Base-by-base conservation (phyloP, 2,329 filamentous ascomycete species). In the Alternaria brassicae region DNA sequence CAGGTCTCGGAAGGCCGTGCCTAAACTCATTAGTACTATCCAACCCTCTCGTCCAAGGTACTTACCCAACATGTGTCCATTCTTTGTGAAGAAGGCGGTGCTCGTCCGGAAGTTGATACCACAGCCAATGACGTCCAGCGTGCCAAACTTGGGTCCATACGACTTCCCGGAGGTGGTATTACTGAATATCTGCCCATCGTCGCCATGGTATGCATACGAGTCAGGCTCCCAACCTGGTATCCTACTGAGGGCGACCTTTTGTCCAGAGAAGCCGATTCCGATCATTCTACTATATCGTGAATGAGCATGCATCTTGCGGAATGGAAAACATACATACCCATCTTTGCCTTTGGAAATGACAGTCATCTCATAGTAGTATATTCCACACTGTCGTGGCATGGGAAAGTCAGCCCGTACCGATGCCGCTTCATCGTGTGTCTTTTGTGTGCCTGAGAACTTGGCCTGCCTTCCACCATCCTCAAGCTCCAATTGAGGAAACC, bases 321-420 rank as follows among this genome's bases (percentile, higher is more conserved):
- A 10, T 27, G 80, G 77, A 71, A 79, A 78, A 21, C 66, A 71
- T 28, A 62, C 84, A 65, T 81, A 88, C 87, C 86, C 87, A 69
- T 91, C 89, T 72, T 89, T 88, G 51, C 86, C 86, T 70, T 88
- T 87, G 7, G 87, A 86, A 50, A 89, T 76, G 47, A 92, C 85
- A 8, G 85, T 86, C 32, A 88, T 83, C 71, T 99, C 95, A 73
- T 88, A 99, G 77, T 99, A 99, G 78, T 97, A 99, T 60, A 99
- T 89, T 2, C 95, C 95, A 67, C 91, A 95, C 72, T 96, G 90
- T 34, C 88, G 84, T 4, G 95, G 93, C 88, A 98, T 97, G 48
- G 89, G 86, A 75, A 93, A 84, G 76, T 99, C 91, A 27, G 93
- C 87, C 56, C 95, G 88, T 58, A 97, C 88, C 12, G 91, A 87